Percentiles rank a stretch among this genome's conserved stretches.
These are phyloP conservation scores for Geranium brycei DNA, from an alignment of 345 rosid genomes.

Conservation along the genomic window DNA sequence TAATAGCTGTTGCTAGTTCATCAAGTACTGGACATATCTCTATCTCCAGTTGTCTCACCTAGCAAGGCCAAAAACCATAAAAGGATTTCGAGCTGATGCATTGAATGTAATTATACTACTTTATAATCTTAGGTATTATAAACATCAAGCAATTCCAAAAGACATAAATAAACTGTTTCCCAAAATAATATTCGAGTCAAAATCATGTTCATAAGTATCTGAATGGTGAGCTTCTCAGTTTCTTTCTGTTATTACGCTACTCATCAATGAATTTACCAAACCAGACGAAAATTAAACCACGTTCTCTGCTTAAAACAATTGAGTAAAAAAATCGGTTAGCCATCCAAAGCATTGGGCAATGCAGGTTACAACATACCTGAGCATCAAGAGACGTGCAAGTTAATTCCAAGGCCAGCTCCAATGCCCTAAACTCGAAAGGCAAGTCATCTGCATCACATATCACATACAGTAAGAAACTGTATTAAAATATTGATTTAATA, in stretches of 20 bases:
- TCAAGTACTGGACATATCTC: conserved; percentile 85
- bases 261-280: not conserved
- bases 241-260: not conserved
- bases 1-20: conserved; percentile 72
- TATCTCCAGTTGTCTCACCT: conserved; percentile 82
- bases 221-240: not conserved
- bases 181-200: not conserved
- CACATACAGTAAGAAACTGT: conserved; percentile 14
- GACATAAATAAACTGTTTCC: not conserved
- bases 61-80: conserved; percentile 10
- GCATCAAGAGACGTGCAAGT: conserved; percentile 82
- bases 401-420: conserved; percentile 84
- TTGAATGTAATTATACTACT: not conserved
- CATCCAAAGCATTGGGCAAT: conserved; percentile 1
- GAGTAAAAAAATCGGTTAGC: not conserved
- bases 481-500: no score
- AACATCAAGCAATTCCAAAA: not conserved
- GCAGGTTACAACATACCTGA: conserved; percentile 39
- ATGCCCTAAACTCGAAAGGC: conserved; percentile 87
- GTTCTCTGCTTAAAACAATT: no score
- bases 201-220: no score
- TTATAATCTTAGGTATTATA: no score
- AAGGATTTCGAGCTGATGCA: not conserved
- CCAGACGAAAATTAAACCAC: not conserved
- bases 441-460: conserved; percentile 66